Conservation (phyloP, 1,139 yeast genomes). For the Lodderomyces margitis region DNA sequence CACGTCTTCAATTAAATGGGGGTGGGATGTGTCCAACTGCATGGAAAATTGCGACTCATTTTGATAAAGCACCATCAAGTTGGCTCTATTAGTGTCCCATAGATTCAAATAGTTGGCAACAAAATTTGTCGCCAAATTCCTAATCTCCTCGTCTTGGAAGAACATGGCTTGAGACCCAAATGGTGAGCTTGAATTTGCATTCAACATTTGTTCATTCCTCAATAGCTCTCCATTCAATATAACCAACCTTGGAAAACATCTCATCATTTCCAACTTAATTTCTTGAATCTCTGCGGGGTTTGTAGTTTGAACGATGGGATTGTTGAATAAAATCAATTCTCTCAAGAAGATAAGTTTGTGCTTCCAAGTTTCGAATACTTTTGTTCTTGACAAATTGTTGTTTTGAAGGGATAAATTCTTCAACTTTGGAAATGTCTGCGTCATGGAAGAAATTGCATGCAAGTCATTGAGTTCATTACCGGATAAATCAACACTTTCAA, state of each 20-base stretch:
- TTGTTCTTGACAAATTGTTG: slow-evolving; percentile 60
- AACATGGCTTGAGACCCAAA: slow-evolving; percentile 53
- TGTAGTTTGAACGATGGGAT: slow-evolving; percentile 56
- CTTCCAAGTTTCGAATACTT: slow-evolving; percentile 71
- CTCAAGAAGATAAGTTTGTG: slow-evolving; percentile 70
- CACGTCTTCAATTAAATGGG: slow-evolving; percentile 45
- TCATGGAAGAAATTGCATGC: slow-evolving; percentile 58
- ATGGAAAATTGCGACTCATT: slow-evolving; percentile 82
- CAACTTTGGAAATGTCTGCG: slow-evolving; percentile 72
- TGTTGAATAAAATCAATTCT: slow-evolving; percentile 73
- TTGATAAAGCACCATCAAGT: slow-evolving; percentile 71
- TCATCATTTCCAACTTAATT: slow-evolving; percentile 64
- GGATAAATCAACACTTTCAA: slow-evolving; percentile 76
- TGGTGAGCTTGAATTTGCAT: slow-evolving; percentile 54
- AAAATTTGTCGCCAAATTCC: slow-evolving; percentile 69
- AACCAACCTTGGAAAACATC: slow-evolving; percentile 72
- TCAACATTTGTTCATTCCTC: slow-evolving; percentile 66
- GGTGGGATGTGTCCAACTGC: slow-evolving; percentile 52
- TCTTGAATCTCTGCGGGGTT: slow-evolving; percentile 36
- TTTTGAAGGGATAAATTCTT: slow-evolving; percentile 77
- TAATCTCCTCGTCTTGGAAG: slow-evolving; percentile 78
- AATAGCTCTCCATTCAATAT: slow-evolving; percentile 77
- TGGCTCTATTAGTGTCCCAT: slow-evolving; percentile 80
- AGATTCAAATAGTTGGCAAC: slow-evolving; percentile 68
- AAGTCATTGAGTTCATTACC: slow-evolving; percentile 67